Conservation (phyloP, 2,329 filamentous ascomycete genomes). For the Huntiella bhutanensis region DNA sequence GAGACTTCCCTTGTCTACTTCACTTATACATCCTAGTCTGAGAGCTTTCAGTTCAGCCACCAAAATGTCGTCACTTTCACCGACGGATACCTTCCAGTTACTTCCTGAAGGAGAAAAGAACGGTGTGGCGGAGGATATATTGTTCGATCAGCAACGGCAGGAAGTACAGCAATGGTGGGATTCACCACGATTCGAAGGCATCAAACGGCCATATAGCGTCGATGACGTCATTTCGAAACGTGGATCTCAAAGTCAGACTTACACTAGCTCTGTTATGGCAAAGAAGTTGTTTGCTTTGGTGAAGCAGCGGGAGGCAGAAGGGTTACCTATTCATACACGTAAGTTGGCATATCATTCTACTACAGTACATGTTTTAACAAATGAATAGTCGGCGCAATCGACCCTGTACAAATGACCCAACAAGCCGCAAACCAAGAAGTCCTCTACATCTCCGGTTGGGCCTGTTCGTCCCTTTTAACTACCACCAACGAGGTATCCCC, state of each 20-base stretch:
- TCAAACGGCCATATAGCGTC: slow-evolving; percentile 78
- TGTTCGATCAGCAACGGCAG: slow-evolving; percentile 67
- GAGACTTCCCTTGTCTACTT: no score
- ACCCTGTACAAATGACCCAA: slow-evolving; percentile 98
- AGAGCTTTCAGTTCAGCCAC: neutral
- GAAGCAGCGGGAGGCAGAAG: slow-evolving; percentile 54
- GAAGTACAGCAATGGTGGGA: slow-evolving; percentile 85
- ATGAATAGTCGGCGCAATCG: slow-evolving; percentile 72
- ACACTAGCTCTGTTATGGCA: slow-evolving; percentile 87
- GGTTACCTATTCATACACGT: slow-evolving; percentile 88
- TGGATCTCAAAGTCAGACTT: slow-evolving; percentile 68
- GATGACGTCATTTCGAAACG: slow-evolving; percentile 87
- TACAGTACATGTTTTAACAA: slow-evolving; percentile 11
- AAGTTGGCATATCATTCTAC: slow-evolving; percentile 18
- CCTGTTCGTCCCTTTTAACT: slow-evolving; percentile 82
- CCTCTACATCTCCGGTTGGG: slow-evolving; percentile 92
- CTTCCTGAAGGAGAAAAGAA: slow-evolving; percentile 60
- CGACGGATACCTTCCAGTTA: slow-evolving; percentile 71
- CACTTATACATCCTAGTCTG: no score
- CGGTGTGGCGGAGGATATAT: slow-evolving; percentile 61
- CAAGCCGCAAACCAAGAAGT: slow-evolving; percentile 92
- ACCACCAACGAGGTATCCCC: slow-evolving; percentile 93
- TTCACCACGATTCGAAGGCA: slow-evolving; percentile 65
- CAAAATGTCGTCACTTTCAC: slow-evolving; percentile 14
- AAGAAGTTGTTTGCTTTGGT: slow-evolving; percentile 84